These are phyloP conservation scores for Prunus persica DNA, from an alignment of 306 rosid genomes.

Conservation along the genomic window DNA sequence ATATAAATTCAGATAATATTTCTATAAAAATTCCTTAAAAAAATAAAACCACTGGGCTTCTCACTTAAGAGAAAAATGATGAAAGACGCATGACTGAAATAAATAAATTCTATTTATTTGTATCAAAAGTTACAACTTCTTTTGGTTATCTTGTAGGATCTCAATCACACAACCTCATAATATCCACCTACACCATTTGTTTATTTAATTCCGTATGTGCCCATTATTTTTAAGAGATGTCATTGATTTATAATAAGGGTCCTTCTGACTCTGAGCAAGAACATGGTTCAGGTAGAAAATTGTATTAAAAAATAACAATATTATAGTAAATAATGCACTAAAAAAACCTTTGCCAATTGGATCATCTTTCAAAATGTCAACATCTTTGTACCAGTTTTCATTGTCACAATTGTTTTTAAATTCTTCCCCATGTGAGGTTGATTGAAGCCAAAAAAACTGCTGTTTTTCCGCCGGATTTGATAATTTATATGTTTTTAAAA, in stretches of 20 bases:
- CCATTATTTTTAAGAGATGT: neutral
- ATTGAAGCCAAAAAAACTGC: neutral
- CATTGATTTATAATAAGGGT: neutral
- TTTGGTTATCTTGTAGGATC: neutral
- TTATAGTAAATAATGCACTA: neutral
- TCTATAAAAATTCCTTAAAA: neutral
- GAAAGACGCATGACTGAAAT: neutral
- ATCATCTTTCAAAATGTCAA: constrained; percentile 4
- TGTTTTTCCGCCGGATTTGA: neutral
- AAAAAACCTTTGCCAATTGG: neutral
- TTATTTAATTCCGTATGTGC: neutral
- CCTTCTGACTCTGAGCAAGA: constrained; percentile 10
- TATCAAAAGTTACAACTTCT: neutral
- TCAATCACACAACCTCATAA: neutral
- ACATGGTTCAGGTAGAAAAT: constrained; percentile 21
- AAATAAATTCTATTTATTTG: neutral
- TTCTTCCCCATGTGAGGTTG: neutral
- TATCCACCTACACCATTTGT: neutral
- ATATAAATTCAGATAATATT: rapidly evolving
- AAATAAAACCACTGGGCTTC: neutral
- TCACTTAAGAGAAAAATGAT: neutral
- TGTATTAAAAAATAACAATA: neutral
- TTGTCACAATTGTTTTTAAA: neutral
- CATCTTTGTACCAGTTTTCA: neutral
- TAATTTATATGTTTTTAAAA: neutral